Conservation (phyloP, 2,329 filamentous ascomycete species). For the Fusarium longipes region DNA sequence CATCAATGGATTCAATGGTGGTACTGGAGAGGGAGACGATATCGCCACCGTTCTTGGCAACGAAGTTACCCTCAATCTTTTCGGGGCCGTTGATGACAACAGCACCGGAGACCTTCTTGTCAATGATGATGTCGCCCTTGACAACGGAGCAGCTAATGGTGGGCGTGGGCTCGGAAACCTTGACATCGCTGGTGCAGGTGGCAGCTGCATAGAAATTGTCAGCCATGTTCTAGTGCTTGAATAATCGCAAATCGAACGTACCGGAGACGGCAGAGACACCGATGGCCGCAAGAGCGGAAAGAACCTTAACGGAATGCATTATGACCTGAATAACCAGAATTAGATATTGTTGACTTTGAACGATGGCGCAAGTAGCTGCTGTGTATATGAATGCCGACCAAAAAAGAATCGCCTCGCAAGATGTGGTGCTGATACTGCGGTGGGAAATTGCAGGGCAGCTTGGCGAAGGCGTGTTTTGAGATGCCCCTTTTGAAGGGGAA, state of each 20-base stretch:
- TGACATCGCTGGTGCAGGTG: conserved; percentile 65
- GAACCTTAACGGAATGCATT: conserved; percentile 60
- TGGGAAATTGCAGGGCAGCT: background rate
- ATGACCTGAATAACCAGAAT: conserved; percentile 49
- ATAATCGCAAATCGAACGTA: conserved; percentile 44
- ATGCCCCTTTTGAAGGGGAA: conserved; percentile 6
- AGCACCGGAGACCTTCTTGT: conserved; percentile 62
- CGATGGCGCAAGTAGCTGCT: background rate
- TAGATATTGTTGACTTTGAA: conserved; percentile 23
- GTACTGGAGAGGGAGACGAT: conserved; percentile 72
- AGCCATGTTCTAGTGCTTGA: background rate
- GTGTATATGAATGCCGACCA: conserved; percentile 30
- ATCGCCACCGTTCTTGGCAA: conserved; percentile 67
- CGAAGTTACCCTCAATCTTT: conserved; percentile 67
- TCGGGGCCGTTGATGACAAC: conserved; percentile 72
- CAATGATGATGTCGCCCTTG: conserved; percentile 75
- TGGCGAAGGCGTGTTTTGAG: background rate
- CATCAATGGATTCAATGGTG: conserved; percentile 73
- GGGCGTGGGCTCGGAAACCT: conserved; percentile 71
- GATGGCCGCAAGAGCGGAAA: conserved; percentile 60
- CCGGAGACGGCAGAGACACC: conserved; percentile 56
- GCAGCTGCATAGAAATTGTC: conserved; percentile 45
- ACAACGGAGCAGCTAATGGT: conserved; percentile 75
- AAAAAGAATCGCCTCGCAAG: conserved; percentile 11
- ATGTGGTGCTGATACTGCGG: conserved; percentile 26